These are phyloP conservation scores for Sugiyamaella lignohabitans DNA, from an alignment of 805 yeast genomes.

Conservation along the genomic window DNA sequence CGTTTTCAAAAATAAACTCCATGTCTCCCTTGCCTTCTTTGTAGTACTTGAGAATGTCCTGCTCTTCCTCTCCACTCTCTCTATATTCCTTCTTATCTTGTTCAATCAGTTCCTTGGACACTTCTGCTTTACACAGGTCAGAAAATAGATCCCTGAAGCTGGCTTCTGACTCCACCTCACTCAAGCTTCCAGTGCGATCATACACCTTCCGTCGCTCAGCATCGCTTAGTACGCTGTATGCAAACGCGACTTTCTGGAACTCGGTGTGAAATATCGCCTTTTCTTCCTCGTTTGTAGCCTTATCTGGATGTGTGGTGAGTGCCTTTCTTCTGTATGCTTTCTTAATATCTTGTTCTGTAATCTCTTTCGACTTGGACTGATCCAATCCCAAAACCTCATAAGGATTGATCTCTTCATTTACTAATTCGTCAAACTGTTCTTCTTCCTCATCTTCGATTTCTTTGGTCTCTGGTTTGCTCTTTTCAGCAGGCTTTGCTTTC, in stretches of 20 bases:
- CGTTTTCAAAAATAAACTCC: conserved; percentile 59
- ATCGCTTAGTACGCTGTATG: conserved; percentile 65
- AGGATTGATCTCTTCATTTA: conserved; percentile 17
- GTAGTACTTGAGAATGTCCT: conserved; percentile 59
- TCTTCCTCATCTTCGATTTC: too few relatives aligned
- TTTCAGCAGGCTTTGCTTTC: too few relatives aligned
- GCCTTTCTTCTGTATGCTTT: conserved; percentile 62
- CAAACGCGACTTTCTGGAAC: conserved; percentile 69
- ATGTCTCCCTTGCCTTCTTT: conserved; percentile 61
- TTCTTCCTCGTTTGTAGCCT: conserved; percentile 37
- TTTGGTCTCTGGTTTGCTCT: too few relatives aligned
- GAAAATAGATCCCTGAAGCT: conserved; percentile 34
- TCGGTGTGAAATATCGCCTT: conserved; percentile 31
- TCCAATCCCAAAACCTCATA: conserved; percentile 26
- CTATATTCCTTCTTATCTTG: conserved; percentile 63
- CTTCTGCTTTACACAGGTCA: conserved; percentile 30
- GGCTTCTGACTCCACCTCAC: conserved; percentile 34
- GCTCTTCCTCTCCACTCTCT: conserved; percentile 34
- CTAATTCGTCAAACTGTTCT: neutral
- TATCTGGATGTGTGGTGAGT: conserved; percentile 66
- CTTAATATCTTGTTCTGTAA: conserved; percentile 50
- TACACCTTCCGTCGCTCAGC: conserved; percentile 46
- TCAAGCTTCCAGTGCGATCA: conserved; percentile 64
- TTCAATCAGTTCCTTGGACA: conserved; percentile 45
- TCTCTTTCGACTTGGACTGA: neutral